A percentile compares a stretch with the other conserved stretches of the same genome.
These are phyloP conservation scores for Rosa persica DNA, from an alignment of 306 rosid species.

Conservation along the genomic window DNA sequence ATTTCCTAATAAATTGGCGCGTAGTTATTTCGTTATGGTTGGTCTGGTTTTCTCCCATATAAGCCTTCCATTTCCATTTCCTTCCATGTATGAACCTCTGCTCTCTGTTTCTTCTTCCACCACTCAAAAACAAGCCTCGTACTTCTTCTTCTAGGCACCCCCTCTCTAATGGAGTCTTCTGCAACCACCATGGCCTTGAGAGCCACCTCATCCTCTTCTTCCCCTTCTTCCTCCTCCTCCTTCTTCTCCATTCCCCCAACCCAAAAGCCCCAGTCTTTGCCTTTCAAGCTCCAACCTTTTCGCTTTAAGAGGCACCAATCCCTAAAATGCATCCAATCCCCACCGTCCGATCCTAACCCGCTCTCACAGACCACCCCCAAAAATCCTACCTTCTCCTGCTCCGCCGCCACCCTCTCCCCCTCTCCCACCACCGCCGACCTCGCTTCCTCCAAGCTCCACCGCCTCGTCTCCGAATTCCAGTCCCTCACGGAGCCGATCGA, in stretches of 20 bases:
- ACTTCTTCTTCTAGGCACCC: slow-evolving; percentile 12
- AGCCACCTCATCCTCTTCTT: slow-evolving; percentile 19
- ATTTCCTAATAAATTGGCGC: slow-evolving; percentile 13
- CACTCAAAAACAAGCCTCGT: neutral
- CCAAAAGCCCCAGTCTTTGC: slow-evolving; percentile 6
- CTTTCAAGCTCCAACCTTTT: slow-evolving; percentile 24
- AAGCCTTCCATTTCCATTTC: neutral
- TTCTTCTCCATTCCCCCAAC: slow-evolving; percentile 29
- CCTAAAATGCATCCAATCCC: slow-evolving; percentile 41
- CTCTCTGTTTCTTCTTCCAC: slow-evolving; percentile 9
- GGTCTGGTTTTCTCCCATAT: neutral
- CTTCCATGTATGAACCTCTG: neutral
- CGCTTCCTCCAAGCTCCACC: slow-evolving; percentile 47
- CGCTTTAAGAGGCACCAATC: neutral
- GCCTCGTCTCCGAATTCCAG: slow-evolving; percentile 52
- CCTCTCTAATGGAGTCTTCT: slow-evolving; percentile 35
- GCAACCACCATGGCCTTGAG: slow-evolving; percentile 46
- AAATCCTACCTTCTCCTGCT: slow-evolving; percentile 41
- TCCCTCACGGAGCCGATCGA: slow-evolving; percentile 60
- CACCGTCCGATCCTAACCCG: slow-evolving; percentile 16
- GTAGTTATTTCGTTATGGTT: neutral
- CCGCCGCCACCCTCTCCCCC: slow-evolving; percentile 41
- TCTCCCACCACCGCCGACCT: slow-evolving; percentile 25
- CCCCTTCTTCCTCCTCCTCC: slow-evolving; percentile 34
- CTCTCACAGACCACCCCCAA: slow-evolving; percentile 8